These are phyloP conservation scores for Ogataea haglerorum DNA, from an alignment of 805 yeast species.

Conservation along the genomic window DNA sequence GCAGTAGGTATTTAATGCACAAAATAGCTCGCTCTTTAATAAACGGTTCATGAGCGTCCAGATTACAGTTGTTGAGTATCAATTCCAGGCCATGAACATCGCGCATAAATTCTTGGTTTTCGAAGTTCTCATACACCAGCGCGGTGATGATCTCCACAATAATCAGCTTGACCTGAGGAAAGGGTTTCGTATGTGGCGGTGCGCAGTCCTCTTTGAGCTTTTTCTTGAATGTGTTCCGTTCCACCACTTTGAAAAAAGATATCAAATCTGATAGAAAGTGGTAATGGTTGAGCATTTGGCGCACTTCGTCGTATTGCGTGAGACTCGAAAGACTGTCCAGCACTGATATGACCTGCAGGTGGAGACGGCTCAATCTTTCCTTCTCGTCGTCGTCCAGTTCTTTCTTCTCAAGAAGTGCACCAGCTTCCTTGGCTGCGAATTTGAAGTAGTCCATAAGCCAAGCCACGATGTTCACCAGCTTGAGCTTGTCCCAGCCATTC, in stretches of 20 bases:
- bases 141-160: conserved; percentile 64
- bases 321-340: conserved; percentile 44
- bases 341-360: conserved; percentile 21
- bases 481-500: conserved; percentile 38
- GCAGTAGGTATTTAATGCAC: conserved; percentile 67
- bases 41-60: conserved; percentile 86
- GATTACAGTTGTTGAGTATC: conserved; percentile 73
- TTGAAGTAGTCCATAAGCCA: conserved; percentile 39
- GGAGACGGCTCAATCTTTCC: conserved; percentile 13
- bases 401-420: conserved; percentile 17
- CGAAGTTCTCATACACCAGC: conserved; percentile 47
- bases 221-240: conserved; percentile 37
- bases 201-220: conserved; percentile 29
- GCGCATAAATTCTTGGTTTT: conserved; percentile 66
- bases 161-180: conserved; percentile 66
- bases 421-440: conserved; percentile 17
- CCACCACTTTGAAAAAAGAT: conserved; percentile 38
- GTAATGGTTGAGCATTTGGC: conserved; percentile 41
- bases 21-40: conserved; percentile 81
- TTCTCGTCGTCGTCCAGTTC: conserved; percentile 1
- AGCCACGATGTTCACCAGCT: conserved; percentile 37
- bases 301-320: conserved; percentile 38
- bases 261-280: conserved; percentile 36
- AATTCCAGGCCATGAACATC: conserved; percentile 65
- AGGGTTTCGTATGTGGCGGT: conserved; percentile 29